Evolutionary conservation across 108 stramenopile genomes (phyloP).

Genomic region (Nitzschia sp.): DNA sequence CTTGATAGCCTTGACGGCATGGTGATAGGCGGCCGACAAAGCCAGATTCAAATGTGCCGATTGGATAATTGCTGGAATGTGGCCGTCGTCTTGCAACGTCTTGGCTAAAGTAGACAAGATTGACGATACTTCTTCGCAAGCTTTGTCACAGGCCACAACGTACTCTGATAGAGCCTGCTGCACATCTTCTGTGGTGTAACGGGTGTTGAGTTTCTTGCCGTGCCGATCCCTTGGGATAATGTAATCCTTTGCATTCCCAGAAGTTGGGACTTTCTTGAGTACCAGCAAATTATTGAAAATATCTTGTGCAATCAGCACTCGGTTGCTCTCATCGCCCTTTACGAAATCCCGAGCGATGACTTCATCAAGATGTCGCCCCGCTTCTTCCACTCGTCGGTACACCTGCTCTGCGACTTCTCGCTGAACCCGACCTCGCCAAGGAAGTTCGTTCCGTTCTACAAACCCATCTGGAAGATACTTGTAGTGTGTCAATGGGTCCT

Average conservation of each 20-base stretch:
- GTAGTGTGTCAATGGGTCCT: constrained; percentile 9
- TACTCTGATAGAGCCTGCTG: constrained; percentile 72
- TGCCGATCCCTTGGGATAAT: constrained; percentile 83
- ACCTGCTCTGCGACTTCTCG: constrained; percentile 36
- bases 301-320: constrained; percentile 58
- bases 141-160: constrained; percentile 59
- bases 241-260: constrained; percentile 29
- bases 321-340: constrained; percentile 35
- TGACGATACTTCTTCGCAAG: constrained; percentile 46
- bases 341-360: constrained; percentile 73
- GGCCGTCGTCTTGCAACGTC: constrained; percentile 56
- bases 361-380: constrained; percentile 43
- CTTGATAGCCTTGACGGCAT: constrained; percentile 66
- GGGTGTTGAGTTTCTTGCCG: constrained; percentile 70
- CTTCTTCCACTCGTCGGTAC: constrained; percentile 47
- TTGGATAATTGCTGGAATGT: constrained; percentile 76
- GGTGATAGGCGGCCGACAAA: constrained; percentile 70
- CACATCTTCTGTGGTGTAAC: constrained; percentile 87
- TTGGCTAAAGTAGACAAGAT: constrained; percentile 57
- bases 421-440: constrained; percentile 76
- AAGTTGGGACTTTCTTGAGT: constrained; percentile 66
- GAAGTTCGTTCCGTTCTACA: constrained; percentile 72
- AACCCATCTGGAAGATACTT: constrained; percentile 52
- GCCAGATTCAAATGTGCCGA: constrained; percentile 80
- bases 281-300: constrained; percentile 85